Evolutionary conservation across 2,329 filamentous ascomycete species (phyloP), one percentile per base, ranked within the genome.

Genomic region (Beauveria sp.): DNA sequence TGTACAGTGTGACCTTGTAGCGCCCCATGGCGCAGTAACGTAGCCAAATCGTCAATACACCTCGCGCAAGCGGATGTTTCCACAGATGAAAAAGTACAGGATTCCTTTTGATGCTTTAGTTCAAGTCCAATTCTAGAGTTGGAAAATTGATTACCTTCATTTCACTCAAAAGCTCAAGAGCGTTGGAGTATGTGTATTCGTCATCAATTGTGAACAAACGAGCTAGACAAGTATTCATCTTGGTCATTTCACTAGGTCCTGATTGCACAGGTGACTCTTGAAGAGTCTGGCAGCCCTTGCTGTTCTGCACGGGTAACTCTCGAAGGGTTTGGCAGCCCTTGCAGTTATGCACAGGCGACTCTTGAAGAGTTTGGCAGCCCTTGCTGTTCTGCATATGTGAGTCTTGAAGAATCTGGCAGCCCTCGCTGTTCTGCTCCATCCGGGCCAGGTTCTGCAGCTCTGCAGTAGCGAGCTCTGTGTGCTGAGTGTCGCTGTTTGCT

Each of bases 191-290:
- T 24, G 50, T 52, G n/a, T 38, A 40, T 9, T 38, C n/a, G 16
- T 12, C 50, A 24, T 52, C n/a, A 4, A 34, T n/a, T 34, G 28
- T 18, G n/a, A 52, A 52, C 22, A 52, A 16, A 5, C 2, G 28
- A 16, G n/a, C n/a, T 3, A 51, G 49, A 6, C 18, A 38, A 14
- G 5, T 24, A 52, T 52, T 12, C 30, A 24, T 7, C 3, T 8
- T 22, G 28, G 0, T 38, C 10, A 12, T 18, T 34, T 22, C 5
- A 14, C 5, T 16, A 3, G 12, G 14, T 1, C 0, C 4, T 1
- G 46, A 28, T 7, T n/a, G 12, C 6, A 2, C 14, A 26, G 2
- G 24, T 24, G 7, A n/a, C 2, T 18, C 5, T 49, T 18, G 12
- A 9, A 8, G 5, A 28, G 14, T 26, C 12, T 28, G 46, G 5